Evolutionary conservation across 768 basidiomycete species (phyloP).

Genomic region (Amanita inopinata): DNA sequence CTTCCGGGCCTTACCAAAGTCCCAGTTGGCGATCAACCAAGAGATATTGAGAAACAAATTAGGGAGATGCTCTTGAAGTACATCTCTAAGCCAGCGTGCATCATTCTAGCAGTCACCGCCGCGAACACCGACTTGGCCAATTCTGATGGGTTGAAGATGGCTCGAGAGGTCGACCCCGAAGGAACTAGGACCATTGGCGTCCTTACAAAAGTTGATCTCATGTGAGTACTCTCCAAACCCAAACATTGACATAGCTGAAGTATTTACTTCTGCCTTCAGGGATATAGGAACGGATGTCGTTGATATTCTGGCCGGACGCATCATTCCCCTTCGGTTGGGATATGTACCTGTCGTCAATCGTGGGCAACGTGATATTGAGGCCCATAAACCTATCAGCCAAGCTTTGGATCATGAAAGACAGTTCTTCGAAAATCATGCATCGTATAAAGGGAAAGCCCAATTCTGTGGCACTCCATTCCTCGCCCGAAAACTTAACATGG

Average conservation of each 20-base stretch:
- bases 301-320: slow-evolving; percentile 93
- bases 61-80: slow-evolving; percentile 94
- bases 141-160: slow-evolving; percentile 94
- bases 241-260: background rate
- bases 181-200: slow-evolving; percentile 97
- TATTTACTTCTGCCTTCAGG: slow-evolving; percentile 35
- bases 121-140: slow-evolving; percentile 98
- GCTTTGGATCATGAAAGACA: slow-evolving; percentile 86
- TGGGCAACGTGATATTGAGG: slow-evolving; percentile 95
- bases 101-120: slow-evolving; percentile 91
- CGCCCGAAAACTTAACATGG: slow-evolving; percentile 91
- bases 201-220: slow-evolving; percentile 94
- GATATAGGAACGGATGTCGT: slow-evolving; percentile 97
- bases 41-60: slow-evolving; percentile 97
- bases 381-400: slow-evolving; percentile 69
- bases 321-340: slow-evolving; percentile 92
- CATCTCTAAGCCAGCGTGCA: slow-evolving; percentile 91
- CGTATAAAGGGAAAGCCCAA: slow-evolving; percentile 88
- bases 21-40: slow-evolving; percentile 92
- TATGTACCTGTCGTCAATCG: slow-evolving; percentile 99
- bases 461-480: slow-evolving; percentile 98
- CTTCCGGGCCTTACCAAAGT: slow-evolving; percentile 93
- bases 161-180: slow-evolving; percentile 94
- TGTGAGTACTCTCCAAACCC: slow-evolving; percentile 41
- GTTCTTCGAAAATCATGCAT: slow-evolving; percentile 91